phyloP scores from a whole-genome alignment of 2,329 filamentous ascomycete species.

The Aspergillus quadrilineatus region DNA sequence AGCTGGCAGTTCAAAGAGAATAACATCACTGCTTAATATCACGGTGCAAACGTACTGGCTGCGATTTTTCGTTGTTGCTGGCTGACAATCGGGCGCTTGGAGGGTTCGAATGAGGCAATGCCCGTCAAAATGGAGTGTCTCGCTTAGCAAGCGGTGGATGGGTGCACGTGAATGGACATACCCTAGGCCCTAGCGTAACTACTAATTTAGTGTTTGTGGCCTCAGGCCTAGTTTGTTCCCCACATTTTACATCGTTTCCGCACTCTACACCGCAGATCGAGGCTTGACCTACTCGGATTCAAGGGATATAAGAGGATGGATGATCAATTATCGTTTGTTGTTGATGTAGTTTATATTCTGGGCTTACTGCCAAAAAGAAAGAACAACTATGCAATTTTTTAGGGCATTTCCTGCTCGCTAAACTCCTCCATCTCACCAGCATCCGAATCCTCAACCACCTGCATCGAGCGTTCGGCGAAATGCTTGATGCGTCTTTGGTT shows the following conservation, averaged over 20 bases:
- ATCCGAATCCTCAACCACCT: slow-evolving; percentile 15
- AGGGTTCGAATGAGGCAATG: slow-evolving; percentile 36
- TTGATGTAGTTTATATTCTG: too few species aligned
- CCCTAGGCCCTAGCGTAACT: slow-evolving; percentile 41
- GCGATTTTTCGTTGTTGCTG: slow-evolving; percentile 47
- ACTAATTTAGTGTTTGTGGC: slow-evolving; percentile 6
- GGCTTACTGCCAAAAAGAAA: too few species aligned
- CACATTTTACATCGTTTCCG: slow-evolving; percentile 6
- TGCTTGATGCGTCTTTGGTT: slow-evolving; percentile 34
- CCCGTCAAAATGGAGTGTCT: slow-evolving; percentile 40
- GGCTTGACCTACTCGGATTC: background rate
- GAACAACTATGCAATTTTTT: background rate
- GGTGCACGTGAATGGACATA: slow-evolving; percentile 21
- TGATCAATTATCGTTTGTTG: too few species aligned
- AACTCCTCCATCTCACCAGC: background rate
- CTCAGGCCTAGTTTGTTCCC: slow-evolving; percentile 10
- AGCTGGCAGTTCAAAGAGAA: slow-evolving; percentile 38
- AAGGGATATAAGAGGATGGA: background rate
- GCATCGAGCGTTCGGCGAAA: slow-evolving; percentile 21
- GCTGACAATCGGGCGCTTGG: slow-evolving; percentile 39
- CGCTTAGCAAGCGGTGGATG: slow-evolving; percentile 45
- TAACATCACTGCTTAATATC: slow-evolving; percentile 13
- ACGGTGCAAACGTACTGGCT: slow-evolving; percentile 44
- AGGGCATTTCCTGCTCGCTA: background rate
- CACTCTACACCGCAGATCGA: background rate